Base-by-base conservation (phyloP, 2,329 filamentous ascomycete species). In the Cordyceps cateniannulata region DNA sequence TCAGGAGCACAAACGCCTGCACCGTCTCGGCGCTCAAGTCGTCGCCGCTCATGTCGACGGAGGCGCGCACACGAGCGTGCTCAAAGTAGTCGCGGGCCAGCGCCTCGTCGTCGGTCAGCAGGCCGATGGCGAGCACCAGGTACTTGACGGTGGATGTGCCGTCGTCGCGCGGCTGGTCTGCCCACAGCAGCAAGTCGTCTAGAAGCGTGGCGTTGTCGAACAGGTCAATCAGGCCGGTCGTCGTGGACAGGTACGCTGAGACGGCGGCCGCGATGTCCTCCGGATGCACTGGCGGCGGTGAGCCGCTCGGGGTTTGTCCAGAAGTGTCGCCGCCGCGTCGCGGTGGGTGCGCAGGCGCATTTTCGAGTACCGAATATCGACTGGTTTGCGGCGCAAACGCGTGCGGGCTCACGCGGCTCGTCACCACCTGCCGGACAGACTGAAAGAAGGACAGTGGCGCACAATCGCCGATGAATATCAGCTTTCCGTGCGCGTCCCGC, bases 381-480 rank as follows among this genome's bases (percentile, higher is more conserved):
- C 76, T 80, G 2, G 77, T 78, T 62, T 81, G 77, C 0, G 80
- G 79, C 1, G 80, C 77, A 62, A 83, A 83, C 1, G 79, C 80
- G 51, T 78, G 72, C 14, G 76, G 72, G 20, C 80, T 80, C 38
- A 83, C 76, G 6, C 76, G 71, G 0, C 73, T 76, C 0, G 77
- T 81, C 24, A 83, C 79, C 20, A 84, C 74, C 64, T 81, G 77
- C 2, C 81, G 74, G 7, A 83, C 77, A 0, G 79, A 82, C 64
- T 83, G 80, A 64, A 83, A 83, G 63, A 84, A 79, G 0, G 81
- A 83, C 22, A 84, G 69, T 0, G 81, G 81, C 5, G 81, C 81
- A 64, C 81, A 83, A 66, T 84, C 81, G 5, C 81, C 81, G 25
- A 83, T 80, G 66, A 84, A 84, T 32, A 81, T 79, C 24, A 82